Evolutionary conservation across 768 basidiomycete genomes (phyloP).

Genomic region (Xerocomellus amylosporus): DNA sequence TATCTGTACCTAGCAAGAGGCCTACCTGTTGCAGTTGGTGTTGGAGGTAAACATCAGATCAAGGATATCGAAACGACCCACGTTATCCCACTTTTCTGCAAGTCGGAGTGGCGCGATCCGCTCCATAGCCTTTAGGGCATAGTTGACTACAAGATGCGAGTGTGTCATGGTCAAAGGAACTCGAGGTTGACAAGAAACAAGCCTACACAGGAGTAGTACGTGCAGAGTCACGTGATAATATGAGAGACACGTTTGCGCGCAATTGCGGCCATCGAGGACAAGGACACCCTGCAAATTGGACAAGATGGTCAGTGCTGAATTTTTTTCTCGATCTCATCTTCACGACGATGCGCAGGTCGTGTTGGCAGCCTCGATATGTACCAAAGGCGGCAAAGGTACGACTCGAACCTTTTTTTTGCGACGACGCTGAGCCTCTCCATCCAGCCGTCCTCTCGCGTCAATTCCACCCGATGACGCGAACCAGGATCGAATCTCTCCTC

Average conservation of each 20-base stretch:
- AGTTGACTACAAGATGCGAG: slow-evolving; percentile 33
- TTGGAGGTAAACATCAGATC: slow-evolving; percentile 4
- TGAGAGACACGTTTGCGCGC: slow-evolving; percentile 14
- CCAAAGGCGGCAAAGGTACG: slow-evolving; percentile 88
- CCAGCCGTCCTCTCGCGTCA: slow-evolving; percentile 94
- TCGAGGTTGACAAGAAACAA: no score
- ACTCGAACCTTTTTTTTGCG: slow-evolving; percentile 9
- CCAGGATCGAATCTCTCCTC: slow-evolving; percentile 92
- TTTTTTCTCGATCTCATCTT: background rate
- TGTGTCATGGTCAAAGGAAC: background rate
- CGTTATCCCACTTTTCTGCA: slow-evolving; percentile 94
- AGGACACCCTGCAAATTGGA: background rate
- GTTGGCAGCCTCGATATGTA: slow-evolving; percentile 91
- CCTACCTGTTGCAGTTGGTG: slow-evolving; percentile 51
- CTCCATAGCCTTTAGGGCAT: slow-evolving; percentile 69
- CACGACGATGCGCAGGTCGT: slow-evolving; percentile 60
- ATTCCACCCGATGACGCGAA: slow-evolving; percentile 88
- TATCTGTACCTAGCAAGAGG: slow-evolving; percentile 59
- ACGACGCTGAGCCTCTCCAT: background rate
- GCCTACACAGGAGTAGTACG: no score
- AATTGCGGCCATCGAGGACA: background rate
- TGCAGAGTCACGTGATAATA: slow-evolving; percentile 16
- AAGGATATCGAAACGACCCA: slow-evolving; percentile 39
- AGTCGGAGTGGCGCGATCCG: slow-evolving; percentile 82
- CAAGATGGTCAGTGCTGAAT: slow-evolving; percentile 21